These are phyloP conservation scores for Phytomonas francai DNA, from an alignment of 208 protist species.

Conservation along the genomic window DNA sequence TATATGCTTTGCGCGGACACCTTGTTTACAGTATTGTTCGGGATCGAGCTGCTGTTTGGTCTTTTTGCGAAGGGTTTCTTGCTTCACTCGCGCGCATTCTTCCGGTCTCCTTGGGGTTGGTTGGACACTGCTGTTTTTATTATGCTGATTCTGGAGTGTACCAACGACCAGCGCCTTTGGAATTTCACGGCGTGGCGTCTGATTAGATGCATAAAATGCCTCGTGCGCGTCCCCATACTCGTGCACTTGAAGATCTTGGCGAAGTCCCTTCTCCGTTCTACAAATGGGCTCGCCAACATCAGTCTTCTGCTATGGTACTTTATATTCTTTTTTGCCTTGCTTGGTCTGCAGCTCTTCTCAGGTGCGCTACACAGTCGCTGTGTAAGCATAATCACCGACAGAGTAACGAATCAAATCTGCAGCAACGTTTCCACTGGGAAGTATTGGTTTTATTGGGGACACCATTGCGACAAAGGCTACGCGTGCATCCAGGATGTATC, in stretches of 20 bases:
- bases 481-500: conserved; percentile 41
- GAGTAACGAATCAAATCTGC: conserved; percentile 53
- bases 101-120: conserved; percentile 89
- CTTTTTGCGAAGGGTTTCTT: conserved; percentile 82
- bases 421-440: conserved; percentile 32
- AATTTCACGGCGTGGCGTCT: conserved; percentile 86
- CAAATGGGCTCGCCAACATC: conserved; percentile 56
- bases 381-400: conserved; percentile 49
- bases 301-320: conserved; percentile 70
- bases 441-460: conserved; percentile 76
- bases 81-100: conserved; percentile 67
- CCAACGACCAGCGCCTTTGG: conserved; percentile 57
- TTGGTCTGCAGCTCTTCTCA: conserved; percentile 83
- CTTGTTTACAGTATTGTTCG: conserved; percentile 78
- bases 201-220: conserved; percentile 78
- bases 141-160: conserved; percentile 71
- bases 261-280: conserved; percentile 82
- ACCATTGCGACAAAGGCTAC: conserved; percentile 37
- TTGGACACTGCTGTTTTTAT: conserved; percentile 86
- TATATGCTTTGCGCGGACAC: conserved; percentile 81
- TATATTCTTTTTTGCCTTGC: conserved; percentile 83
- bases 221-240: conserved; percentile 61
- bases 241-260: conserved; percentile 79
- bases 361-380: conserved; percentile 75
- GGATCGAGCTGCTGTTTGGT: conserved; percentile 72